Conservation (phyloP, 2,329 filamentous ascomycete genomes). For the Calonectria naviculata region DNA sequence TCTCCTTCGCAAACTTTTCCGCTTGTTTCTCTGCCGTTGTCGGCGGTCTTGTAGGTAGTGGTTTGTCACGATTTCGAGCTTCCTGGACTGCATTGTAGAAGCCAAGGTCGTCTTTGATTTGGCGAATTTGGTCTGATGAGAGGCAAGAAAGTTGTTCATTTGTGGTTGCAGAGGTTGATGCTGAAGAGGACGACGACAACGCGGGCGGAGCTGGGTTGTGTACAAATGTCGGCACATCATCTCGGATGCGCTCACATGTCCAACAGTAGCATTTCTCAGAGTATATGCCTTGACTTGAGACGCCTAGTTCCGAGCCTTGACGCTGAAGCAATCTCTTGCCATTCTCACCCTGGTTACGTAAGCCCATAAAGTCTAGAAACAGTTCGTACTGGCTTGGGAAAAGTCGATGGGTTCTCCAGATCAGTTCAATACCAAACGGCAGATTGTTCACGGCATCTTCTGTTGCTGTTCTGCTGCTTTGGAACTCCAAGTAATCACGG, state of each 20-base stretch:
- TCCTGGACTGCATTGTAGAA: background rate
- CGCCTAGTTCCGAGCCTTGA: background rate
- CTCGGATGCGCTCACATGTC: background rate
- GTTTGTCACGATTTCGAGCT: background rate
- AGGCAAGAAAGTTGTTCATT: background rate
- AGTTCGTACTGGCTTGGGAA: background rate
- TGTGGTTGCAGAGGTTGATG: background rate
- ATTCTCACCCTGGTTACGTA: background rate
- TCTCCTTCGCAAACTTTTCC: background rate
- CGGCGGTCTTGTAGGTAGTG: background rate
- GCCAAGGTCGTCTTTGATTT: background rate
- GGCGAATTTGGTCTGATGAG: background rate
- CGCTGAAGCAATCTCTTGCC: background rate
- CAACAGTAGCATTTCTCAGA: background rate
- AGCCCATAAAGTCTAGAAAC: background rate
- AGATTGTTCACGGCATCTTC: background rate
- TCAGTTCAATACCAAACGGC: background rate
- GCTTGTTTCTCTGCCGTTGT: background rate
- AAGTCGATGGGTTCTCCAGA: background rate
- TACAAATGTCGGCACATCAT: background rate
- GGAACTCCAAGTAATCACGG: background rate
- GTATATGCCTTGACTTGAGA: background rate
- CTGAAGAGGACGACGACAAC: background rate
- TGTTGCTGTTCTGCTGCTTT: background rate
- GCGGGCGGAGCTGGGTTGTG: background rate